Evolutionary conservation across 495 filamentous ascomycete genomes (phyloP), one percentile per base, ranked within the genome.

Genomic region (Penicillium cinerascens): DNA sequence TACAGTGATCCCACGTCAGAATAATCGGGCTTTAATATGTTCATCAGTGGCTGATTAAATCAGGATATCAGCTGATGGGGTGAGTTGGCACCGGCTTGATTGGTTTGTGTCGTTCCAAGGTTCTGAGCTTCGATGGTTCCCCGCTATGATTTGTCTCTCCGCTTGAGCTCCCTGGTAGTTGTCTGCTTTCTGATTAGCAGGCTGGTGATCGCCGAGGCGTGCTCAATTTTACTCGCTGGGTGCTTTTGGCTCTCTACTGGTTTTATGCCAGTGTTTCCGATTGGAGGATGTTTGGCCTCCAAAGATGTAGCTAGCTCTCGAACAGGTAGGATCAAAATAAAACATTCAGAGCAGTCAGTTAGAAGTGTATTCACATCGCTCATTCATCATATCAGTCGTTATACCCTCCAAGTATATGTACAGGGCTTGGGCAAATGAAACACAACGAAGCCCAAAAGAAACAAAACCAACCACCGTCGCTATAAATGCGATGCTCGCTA

Each of bases 361-460:
- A 33, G 1, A 15, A 43, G 22, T 43, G 22, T 50, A 50, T 50
- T 42, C 25, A 61, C 44, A 58, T 58, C 23, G 41, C 29, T 44
- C 29, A 21, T 51, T 63, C 37, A 53, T 48, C 59, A 56, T 62
- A 21, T 27, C 36, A 13, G 44, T 63, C 60, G 44, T 60, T 18
- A 58, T 42, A 21, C 29, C 29, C 25, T 20, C 33, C 33, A 25
- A 51, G 48, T 38, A 25, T 56, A 57, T 60, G 49, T 56, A 43
- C 42, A 45, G 44, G 37, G 13, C 29, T 33, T 33, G 40, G 42
- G 35, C 29, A 25, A n/a, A 35, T 44, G 25, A 25, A 25, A 6
- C 33, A 42, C 16, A 38, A 33, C 16, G 35, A n/a, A 39, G 17
- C 43, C 47, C 36, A 42, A 44, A 21, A 21, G 25, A 49, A 38